Base-by-base conservation (phyloP, 441 rosid genomes). In the Kokia cookei region DNA sequence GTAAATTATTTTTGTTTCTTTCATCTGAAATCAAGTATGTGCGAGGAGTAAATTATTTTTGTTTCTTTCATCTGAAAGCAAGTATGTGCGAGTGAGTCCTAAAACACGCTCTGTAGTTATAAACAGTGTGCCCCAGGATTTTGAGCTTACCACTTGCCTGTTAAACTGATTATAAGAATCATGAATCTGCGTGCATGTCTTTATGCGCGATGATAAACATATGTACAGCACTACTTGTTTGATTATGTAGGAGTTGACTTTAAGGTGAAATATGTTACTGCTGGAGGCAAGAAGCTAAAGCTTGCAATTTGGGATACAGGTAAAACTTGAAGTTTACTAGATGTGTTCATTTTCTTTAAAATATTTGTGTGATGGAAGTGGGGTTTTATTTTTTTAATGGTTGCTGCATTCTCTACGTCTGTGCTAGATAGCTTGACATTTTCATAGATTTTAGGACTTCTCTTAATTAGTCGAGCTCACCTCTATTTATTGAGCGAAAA, bases 281-380 rank as follows among this genome's bases (percentile, higher is more conserved):
- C 74, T 54, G 90, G 88, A 8, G 95, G 90, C 24, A 90, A 89
- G 79, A 89, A 79, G 82, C 78, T 90, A 81, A 90, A 90, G 78
- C 90, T 90, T 72, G 95, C 95, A 12, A 90, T 90, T 71, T 90
- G 93, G 95, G 95, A 90, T 80, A 90, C 95, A 11, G 95, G 95
- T 90, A 76, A 83, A 60, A n/a, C 48, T 8, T 42, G 14, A 42
- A 37, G 64, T 13, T 29, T 35, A 24, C 55, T 60, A 51, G n/a
- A 5, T 57, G 7, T 10, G 12, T 57, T 10, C 11, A 3, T 42
- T 42, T 42, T 40, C 5, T 64, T 37, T 40, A 42, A 4, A 42
- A 42, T 65, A 43, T 22, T 43, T 17, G 12, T 19, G 48, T 19
- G 69, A 64, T 64, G 51, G 51, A 42, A 65, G 54, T 43, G 35